Evolutionary conservation across 345 rosid species (phyloP), one percentile per base, ranked within the genome.

Genomic region (Boechera stricta): DNA sequence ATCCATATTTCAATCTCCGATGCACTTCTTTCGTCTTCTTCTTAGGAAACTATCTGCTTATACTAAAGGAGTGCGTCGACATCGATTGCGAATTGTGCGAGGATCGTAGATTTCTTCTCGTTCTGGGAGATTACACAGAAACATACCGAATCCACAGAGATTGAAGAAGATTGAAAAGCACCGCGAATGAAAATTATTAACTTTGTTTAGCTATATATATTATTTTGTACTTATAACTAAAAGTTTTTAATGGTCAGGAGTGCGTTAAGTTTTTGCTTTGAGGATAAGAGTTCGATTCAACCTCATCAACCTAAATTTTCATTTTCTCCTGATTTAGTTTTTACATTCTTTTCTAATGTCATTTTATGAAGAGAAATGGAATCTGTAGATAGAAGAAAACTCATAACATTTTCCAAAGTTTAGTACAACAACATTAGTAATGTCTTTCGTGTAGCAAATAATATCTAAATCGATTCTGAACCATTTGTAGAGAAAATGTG

Each of bases 1-100:
- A 93, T 96, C 99, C 99, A 96, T 96, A 18, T 5, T 10, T 38
- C 82, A 44, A 52, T 59, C 57, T 16, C 13, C 49, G 47, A 71
- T 39, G 11, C 72, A 16, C 33, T 56, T 62, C 35, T 35, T 44
- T 24, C 75, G 9, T 53, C 80, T 70, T 71, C 76, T 57, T 48
- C 61, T 55, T 24, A 31, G 0, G 44, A 41, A 33, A 65, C 15
- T 29, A 0, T 48, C 60, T 60, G 3, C 4, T 51, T 26, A 5
- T n/a, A 56, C 65, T 1, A 12, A 39, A 29, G 7, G 38, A 74
- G 3, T 44, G 16, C 61, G 67, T 76, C 75, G 24, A 15, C 75
- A 69, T 76, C 64, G 80, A 32, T 41, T 45, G 16, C 9, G 11
- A 39, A 29, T 60, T 42, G 29, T 18, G n/a, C 52, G 31, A 65